These are phyloP conservation scores for Fusarium sp. DNA, from an alignment of 2,329 filamentous ascomycete species.

Conservation along the genomic window DNA sequence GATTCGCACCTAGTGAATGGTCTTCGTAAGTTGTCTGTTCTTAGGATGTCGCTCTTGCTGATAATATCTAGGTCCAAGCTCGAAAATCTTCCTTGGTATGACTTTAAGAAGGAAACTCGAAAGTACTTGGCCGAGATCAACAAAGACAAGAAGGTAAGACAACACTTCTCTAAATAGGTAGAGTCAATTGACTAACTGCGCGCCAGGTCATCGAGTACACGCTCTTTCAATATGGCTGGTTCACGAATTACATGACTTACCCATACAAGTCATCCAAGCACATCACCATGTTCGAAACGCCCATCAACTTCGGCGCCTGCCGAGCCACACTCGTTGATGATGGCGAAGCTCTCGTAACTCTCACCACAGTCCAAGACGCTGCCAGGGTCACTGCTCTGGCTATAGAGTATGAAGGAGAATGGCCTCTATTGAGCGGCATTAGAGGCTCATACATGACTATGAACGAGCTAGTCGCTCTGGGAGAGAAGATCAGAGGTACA, in stretches of 20 bases:
- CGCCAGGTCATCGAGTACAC: conserved; percentile 64
- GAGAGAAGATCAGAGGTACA: conserved; percentile 50
- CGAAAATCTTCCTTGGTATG: conserved; percentile 30
- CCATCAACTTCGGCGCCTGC: conserved; percentile 54
- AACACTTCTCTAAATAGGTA: fast-evolving
- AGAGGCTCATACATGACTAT: conserved; percentile 52
- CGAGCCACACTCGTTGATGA: conserved; percentile 58
- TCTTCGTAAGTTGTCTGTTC: conserved; percentile 48
- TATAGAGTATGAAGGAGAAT: conserved; percentile 57
- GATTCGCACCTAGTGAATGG: conserved; percentile 72
- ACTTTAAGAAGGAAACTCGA: conserved; percentile 59
- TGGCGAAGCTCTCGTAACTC: conserved; percentile 56
- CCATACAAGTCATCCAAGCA: conserved; percentile 60
- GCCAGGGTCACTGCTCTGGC: conserved; percentile 54
- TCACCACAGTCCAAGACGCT: conserved; percentile 59
- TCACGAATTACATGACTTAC: conserved; percentile 65
- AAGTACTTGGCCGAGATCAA: conserved; percentile 65
- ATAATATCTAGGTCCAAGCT: conserved; percentile 13
- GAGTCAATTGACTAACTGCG: not conserved
- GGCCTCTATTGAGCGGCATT: conserved; percentile 58
- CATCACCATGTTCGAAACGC: conserved; percentile 53
- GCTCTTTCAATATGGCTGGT: conserved; percentile 66
- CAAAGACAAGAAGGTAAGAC: conserved; percentile 55
- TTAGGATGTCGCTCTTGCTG: too few relatives aligned
- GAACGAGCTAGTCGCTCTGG: conserved; percentile 54